Evolutionary conservation across 2,329 filamentous ascomycete species (phyloP).

Genomic region (Penicillium nordicum): DNA sequence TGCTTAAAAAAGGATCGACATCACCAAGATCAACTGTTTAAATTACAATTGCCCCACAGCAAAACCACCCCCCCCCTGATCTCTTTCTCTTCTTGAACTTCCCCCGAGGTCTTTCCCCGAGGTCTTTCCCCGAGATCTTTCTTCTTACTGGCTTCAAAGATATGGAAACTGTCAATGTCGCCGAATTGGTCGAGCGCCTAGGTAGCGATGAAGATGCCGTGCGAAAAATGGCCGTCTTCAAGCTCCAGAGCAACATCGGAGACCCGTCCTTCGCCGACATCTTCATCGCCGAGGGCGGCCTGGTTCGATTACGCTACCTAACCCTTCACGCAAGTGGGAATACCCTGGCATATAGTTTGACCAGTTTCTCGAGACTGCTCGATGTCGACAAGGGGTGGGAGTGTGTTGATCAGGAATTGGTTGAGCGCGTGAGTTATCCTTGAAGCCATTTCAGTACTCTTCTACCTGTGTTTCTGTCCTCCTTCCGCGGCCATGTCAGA

Average conservation of each 20-base stretch:
- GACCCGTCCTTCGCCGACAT: slow-evolving; percentile 95
- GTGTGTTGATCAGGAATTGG: slow-evolving; percentile 50
- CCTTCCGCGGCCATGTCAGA: background rate
- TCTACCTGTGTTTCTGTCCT: background rate
- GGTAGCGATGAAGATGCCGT: slow-evolving; percentile 74
- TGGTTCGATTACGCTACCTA: slow-evolving; percentile 74
- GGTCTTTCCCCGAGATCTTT: background rate
- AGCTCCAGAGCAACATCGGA: slow-evolving; percentile 90
- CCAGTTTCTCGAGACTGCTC: slow-evolving; percentile 79
- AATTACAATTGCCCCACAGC: slow-evolving; percentile 16
- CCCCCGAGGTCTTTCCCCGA: background rate
- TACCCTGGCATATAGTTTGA: slow-evolving; percentile 90
- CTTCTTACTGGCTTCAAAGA: background rate
- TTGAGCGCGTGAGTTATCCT: slow-evolving; percentile 54
- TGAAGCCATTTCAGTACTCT: background rate
- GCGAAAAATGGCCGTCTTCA: slow-evolving; percentile 98
- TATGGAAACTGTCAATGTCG: slow-evolving; percentile 56
- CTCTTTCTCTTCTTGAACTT: slow-evolving; percentile 7
- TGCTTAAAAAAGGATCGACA: background rate
- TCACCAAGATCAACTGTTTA: background rate
- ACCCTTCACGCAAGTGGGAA: slow-evolving; percentile 86
- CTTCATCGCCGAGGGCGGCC: slow-evolving; percentile 85
- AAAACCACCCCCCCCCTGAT: slow-evolving; percentile 7
- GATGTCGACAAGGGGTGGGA: slow-evolving; percentile 99
- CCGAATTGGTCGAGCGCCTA: slow-evolving; percentile 58